phyloP scores from a whole-genome alignment of 2,329 filamentous ascomycete genomes.

The Stachybotrys elegans region DNA sequence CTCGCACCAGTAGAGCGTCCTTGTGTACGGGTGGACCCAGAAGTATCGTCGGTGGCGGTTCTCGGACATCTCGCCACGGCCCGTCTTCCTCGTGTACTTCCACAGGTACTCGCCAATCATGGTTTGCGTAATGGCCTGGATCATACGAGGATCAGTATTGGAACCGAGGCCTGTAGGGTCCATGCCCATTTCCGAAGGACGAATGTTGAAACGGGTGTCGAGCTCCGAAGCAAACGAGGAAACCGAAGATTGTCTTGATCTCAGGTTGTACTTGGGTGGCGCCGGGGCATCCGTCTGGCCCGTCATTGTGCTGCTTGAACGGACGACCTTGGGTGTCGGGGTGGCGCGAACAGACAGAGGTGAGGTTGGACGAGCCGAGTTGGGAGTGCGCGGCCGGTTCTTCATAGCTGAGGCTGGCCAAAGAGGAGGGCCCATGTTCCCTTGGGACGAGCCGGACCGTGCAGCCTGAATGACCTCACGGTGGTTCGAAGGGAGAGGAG shows the following conservation, averaged over 20 bases:
- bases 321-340: slow-evolving; percentile 48
- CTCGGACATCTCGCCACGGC: slow-evolving; percentile 81
- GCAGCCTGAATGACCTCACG: slow-evolving; percentile 80
- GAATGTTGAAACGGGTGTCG: slow-evolving; percentile 82
- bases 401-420: slow-evolving; percentile 70
- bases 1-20: slow-evolving; percentile 95
- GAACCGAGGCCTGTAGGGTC: slow-evolving; percentile 56
- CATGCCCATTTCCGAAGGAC: slow-evolving; percentile 49
- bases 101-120: slow-evolving; percentile 99
- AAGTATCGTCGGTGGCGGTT: slow-evolving; percentile 94
- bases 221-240: slow-evolving; percentile 95
- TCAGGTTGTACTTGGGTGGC: slow-evolving; percentile 31
- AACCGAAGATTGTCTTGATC: slow-evolving; percentile 66
- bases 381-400: slow-evolving; percentile 57
- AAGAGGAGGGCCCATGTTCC: slow-evolving; percentile 76
- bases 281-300: slow-evolving; percentile 44
- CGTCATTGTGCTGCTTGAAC: slow-evolving; percentile 41
- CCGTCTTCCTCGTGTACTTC: slow-evolving; percentile 96
- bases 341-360: slow-evolving; percentile 49
- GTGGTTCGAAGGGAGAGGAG: slow-evolving; percentile 78
- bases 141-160: slow-evolving; percentile 91
- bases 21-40: slow-evolving; percentile 97
- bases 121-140: slow-evolving; percentile 96
- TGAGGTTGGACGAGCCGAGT: slow-evolving; percentile 39
- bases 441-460: slow-evolving; percentile 49